Percentiles rank a stretch among this genome's conserved stretches.
Conservation (phyloP, 140 eudicot species). For the Anethum foeniculum region DNA sequence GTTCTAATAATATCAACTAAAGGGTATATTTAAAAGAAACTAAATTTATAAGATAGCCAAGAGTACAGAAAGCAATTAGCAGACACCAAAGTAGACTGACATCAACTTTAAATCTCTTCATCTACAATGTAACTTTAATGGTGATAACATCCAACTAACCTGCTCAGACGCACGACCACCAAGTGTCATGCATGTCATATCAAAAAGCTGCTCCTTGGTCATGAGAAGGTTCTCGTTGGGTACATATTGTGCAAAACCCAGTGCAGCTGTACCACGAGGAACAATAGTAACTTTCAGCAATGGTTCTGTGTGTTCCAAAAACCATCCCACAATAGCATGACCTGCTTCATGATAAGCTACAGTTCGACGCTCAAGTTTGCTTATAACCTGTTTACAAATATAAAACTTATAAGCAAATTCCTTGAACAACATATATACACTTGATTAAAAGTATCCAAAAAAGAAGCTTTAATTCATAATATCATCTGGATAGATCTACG, state of each 20-base stretch:
- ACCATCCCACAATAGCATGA: conserved; percentile 94
- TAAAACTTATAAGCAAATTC: not conserved
- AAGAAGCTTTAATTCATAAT: not conserved
- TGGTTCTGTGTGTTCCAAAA: conserved; percentile 84
- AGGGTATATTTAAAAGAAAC: not conserved
- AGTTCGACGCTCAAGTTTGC: conserved; percentile 71
- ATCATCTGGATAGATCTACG: not conserved
- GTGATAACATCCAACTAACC: conserved; percentile 28
- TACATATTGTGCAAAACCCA: conserved; percentile 91
- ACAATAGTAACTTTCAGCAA: conserved; percentile 86
- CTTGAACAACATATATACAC: not conserved
- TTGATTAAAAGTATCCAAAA: not conserved
- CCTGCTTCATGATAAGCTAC: conserved; percentile 98
- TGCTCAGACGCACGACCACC: conserved; percentile 99
- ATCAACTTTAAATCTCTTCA: not conserved
- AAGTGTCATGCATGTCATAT: conserved; percentile 92
- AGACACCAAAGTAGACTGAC: not conserved
- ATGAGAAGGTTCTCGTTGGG: conserved; percentile 86
- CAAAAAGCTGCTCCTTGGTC: conserved; percentile 96
- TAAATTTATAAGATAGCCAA: not conserved
- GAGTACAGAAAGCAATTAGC: not conserved
- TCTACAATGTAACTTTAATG: not conserved
- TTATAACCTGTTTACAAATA: conserved; percentile 58
- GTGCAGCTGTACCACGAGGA: conserved; percentile 98
- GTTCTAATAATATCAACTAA: not conserved